Evolutionary conservation across 2,329 filamentous ascomycete species (phyloP).

Genomic region (Hypoxylon sp.): DNA sequence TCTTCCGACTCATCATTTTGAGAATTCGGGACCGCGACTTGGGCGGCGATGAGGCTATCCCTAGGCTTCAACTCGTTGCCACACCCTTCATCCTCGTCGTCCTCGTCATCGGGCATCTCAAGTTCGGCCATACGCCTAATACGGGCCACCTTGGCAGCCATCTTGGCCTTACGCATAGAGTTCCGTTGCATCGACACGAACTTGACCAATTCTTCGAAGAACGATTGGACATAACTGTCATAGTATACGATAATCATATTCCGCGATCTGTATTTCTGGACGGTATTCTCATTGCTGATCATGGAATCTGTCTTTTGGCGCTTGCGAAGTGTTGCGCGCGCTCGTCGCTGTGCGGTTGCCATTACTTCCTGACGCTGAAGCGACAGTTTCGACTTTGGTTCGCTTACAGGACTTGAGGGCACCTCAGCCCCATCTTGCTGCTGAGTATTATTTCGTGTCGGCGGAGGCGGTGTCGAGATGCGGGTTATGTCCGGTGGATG

Average conservation of each 20-base stretch:
- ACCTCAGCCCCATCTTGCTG: conserved; percentile 45
- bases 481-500: conserved; percentile 33
- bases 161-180: conserved; percentile 87
- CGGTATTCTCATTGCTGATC: conserved; percentile 63
- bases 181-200: conserved; percentile 86
- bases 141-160: conserved; percentile 81
- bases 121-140: conserved; percentile 73
- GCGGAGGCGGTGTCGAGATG: conserved; percentile 35
- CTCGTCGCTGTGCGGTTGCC: conserved; percentile 62
- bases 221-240: conserved; percentile 86
- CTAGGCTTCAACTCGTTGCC: conserved; percentile 51
- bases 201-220: conserved; percentile 86
- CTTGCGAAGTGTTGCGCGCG: conserved; percentile 65
- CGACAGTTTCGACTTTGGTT: conserved; percentile 56
- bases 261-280: conserved; percentile 75
- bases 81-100: conserved; percentile 52
- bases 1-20: conserved; percentile 42
- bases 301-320: conserved; percentile 67
- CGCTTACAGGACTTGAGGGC: conserved; percentile 55
- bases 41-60: conserved; percentile 47
- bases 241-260: conserved; percentile 92
- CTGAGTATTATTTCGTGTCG: conserved; percentile 39
- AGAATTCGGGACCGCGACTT: conserved; percentile 33
- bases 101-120: conserved; percentile 68
- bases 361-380: conserved; percentile 62